Evolutionary conservation across 2,329 filamentous ascomycete species (phyloP), one percentile per base, ranked within the genome.

Genomic region (Aspergillus ruber): DNA sequence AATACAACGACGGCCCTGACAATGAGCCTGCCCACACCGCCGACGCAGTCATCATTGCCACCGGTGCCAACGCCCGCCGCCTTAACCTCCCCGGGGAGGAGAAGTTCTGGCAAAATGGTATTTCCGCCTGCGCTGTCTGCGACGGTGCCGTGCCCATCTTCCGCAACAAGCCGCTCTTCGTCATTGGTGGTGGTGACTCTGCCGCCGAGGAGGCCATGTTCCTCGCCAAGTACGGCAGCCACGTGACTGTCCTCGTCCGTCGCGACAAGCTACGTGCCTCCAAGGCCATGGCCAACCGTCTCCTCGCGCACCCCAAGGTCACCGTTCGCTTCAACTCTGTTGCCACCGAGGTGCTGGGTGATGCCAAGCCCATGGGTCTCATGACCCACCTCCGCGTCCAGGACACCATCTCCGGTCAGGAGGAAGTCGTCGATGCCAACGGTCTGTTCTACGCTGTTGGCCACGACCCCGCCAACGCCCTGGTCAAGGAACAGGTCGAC

Each of bases 151-250:
- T 97, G 42, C 93, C 93, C 51, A 96, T 98, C 70, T 98, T 95
- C 84, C 82, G 91, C 60, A 89, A 96, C 72, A 95, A 95, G 79
- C 91, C 87, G 7, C 78, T 98, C 47, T 88, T 91, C 36, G 93
- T 98, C 43, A 96, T 98, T 55, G 93, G 93, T 54, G 94, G 93
- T 54, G 93, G 93, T 62, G 93, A 98, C 74, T 95, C 88, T 13
- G 93, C 93, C 15, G 93, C 94, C 23, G 94, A 98, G 74, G 93
- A 98, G 80, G 90, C 90, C 48, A 85, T 95, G 60, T 98, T 96
- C 76, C 75, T 98, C 59, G 95, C 93, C 53, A 98, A 97, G 79
- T 98, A 97, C 75, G 93, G 86, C 55, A 89, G 84, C 72, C 89
- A 93, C 69, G 91, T 98, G 52, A 95, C 88, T 17, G 93, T 98